phyloP scores from a whole-genome alignment of 441 rosid genomes.

The Pelargonium myrrhifolium region DNA sequence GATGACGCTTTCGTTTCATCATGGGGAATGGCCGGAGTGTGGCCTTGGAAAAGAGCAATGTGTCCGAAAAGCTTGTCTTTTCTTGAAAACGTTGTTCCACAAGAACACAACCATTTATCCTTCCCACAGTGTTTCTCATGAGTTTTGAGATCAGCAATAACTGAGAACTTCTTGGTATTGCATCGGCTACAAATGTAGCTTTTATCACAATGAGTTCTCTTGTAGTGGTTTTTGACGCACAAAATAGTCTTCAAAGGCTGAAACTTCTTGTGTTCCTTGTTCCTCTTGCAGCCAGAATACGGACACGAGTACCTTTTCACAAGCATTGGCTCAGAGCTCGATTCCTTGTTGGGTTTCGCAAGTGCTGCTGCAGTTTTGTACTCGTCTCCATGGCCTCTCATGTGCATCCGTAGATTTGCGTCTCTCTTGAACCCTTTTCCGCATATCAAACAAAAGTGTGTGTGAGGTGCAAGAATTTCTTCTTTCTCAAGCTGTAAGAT shows the following conservation, averaged over 20 bases:
- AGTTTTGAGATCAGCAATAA: conserved; percentile 85
- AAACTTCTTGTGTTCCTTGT: conserved; percentile 91
- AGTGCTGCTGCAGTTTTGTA: conserved; percentile 90
- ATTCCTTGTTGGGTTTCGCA: conserved; percentile 70
- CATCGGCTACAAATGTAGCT: conserved; percentile 81
- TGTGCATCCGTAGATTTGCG: conserved; percentile 88
- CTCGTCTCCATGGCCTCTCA: conserved; percentile 97
- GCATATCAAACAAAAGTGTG: conserved; percentile 84
- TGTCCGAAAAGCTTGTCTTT: conserved; percentile 96
- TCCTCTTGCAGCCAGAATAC: conserved; percentile 78
- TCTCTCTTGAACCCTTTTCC: conserved; percentile 95
- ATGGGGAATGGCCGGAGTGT: conserved; percentile 78
- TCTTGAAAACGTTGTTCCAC: conserved; percentile 90
- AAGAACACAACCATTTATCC: conserved; percentile 94
- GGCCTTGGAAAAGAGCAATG: conserved; percentile 87
- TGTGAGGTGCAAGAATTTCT: conserved; percentile 94
- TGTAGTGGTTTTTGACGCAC: conserved; percentile 90
- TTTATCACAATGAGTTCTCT: conserved; percentile 92
- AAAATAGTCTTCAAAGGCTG: conserved; percentile 85
- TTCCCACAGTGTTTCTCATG: conserved; percentile 97
- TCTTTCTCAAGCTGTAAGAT: conserved; percentile 85
- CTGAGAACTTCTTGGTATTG: conserved; percentile 87
- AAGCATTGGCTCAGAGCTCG: conserved; percentile 49
- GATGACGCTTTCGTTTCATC: conserved; percentile 51
- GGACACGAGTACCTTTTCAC: conserved; percentile 95